Evolutionary conservation across 2,329 filamentous ascomycete species (phyloP), one percentile per base, ranked within the genome.

Genomic region (Pseudogymnoascus sp.): DNA sequence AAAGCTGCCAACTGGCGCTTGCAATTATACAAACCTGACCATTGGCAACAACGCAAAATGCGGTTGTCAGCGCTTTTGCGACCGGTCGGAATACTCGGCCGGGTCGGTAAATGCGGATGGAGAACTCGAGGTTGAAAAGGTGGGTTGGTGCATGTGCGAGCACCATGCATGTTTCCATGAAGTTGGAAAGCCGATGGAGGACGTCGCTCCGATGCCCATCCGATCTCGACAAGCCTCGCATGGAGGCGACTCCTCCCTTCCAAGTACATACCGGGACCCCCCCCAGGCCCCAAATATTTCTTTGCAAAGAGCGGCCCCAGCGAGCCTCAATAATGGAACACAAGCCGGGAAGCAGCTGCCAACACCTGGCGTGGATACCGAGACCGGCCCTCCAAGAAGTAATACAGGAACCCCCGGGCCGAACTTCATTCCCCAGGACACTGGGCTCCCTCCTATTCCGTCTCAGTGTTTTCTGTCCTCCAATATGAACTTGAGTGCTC

Each of bases 131-230:
- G 60, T 31, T 31, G 48, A 60, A 45, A 37, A 62, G 64, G 63
- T 66, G 68, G 16, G 37, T 62, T 64, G 63, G 72, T 85, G 82
- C 72, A 78, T 80, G 63, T 85, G 82, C 68, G 79, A 79, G 43
- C 82, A 85, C 71, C 82, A 85, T 76, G 81, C 81, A 6, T 84
- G 82, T 72, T 84, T 80, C 70, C 82, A 85, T 73, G 73, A 77
- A 60, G 41, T 45, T 45, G 28, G 37, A 36, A 57, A 57, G 51
- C 51, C 28, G 28, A 5, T 28, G 51, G 51, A 57, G 21, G 51
- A 57, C 11, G n/a, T 57, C 11, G n/a, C 16, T 57, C 51, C 11
- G 8, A 57, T 57, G 8, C 51, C 51, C 14, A 57, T 57, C 11
- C 51, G 51, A 1, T 13, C 51, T 21, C 51, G 51, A 21, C 51